Conservation (phyloP, 495 filamentous ascomycete species). For the Podospora comata region DNA sequence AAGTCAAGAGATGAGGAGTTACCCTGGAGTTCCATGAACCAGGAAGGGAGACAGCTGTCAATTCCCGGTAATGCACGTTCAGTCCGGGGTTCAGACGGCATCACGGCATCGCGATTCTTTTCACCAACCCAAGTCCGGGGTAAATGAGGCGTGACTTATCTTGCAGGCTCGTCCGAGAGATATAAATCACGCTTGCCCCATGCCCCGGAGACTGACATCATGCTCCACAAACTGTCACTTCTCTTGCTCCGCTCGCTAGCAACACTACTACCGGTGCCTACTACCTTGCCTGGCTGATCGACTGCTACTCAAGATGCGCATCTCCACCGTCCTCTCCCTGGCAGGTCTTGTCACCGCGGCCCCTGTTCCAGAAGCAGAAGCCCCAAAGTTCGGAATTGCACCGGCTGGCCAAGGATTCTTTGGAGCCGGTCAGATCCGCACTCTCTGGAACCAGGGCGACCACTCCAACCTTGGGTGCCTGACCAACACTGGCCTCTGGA, state of each 20-base stretch:
- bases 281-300: not conserved
- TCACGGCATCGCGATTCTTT: not conserved
- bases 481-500: slow-evolving; percentile 25
- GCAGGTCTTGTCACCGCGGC: not conserved
- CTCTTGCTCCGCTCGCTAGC: not conserved
- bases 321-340: not conserved
- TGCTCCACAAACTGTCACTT: not conserved
- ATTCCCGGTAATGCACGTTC: not conserved
- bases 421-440: slow-evolving; percentile 26
- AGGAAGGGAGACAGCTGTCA: not conserved
- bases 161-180: not conserved
- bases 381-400: not conserved
- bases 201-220: not conserved
- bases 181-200: not conserved
- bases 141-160: not conserved
- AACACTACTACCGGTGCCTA: not conserved
- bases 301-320: slow-evolving; percentile 4
- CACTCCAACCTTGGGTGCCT: slow-evolving; percentile 30
- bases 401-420: slow-evolving; percentile 6
- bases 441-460: slow-evolving; percentile 21
- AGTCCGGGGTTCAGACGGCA: not conserved
- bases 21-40: slow-evolving; percentile 3
- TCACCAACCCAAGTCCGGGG: not conserved
- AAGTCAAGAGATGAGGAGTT: not conserved
- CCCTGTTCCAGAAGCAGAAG: not conserved